These are phyloP conservation scores for Ganoderma lucidum DNA, from an alignment of 1,284 basidiomycete genomes.

Conservation along the genomic window DNA sequence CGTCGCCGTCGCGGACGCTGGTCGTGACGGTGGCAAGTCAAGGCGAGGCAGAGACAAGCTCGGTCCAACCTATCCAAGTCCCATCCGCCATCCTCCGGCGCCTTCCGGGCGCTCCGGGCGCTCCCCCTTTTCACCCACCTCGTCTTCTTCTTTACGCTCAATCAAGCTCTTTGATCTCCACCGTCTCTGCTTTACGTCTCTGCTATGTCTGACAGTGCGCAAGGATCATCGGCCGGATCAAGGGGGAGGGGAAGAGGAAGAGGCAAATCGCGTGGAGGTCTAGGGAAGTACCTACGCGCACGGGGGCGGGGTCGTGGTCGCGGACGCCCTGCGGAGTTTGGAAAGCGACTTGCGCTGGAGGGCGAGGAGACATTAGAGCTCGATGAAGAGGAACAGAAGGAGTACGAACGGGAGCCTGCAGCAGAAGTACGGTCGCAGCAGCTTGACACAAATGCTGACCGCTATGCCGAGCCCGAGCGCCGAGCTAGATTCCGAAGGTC, in stretches of 20 bases:
- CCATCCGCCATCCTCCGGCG: not conserved
- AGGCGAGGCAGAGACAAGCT: not conserved
- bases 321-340: conserved; percentile 71
- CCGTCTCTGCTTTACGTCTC: not conserved
- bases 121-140: not conserved
- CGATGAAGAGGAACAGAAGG: conserved; percentile 54
- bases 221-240: not conserved
- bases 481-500: conserved; percentile 73
- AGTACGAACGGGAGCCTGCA: conserved; percentile 52
- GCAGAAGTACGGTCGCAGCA: conserved; percentile 59
- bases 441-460: conserved; percentile 72
- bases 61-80: conserved; percentile 3
- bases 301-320: conserved; percentile 64
- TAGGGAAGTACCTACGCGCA: conserved; percentile 77
- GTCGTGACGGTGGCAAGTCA: conserved; percentile 16
- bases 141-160: not conserved
- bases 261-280: conserved; percentile 69
- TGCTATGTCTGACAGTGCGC: not conserved
- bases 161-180: not conserved
- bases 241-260: conserved; percentile 49
- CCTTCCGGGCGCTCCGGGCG: not conserved
- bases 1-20: conserved; percentile 24
- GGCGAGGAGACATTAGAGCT: conserved; percentile 56
- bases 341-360: conserved; percentile 63
- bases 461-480: conserved; percentile 74